Conservation (phyloP, 2,329 filamentous ascomycete genomes). For the Atkinsonella hypoxylon region DNA sequence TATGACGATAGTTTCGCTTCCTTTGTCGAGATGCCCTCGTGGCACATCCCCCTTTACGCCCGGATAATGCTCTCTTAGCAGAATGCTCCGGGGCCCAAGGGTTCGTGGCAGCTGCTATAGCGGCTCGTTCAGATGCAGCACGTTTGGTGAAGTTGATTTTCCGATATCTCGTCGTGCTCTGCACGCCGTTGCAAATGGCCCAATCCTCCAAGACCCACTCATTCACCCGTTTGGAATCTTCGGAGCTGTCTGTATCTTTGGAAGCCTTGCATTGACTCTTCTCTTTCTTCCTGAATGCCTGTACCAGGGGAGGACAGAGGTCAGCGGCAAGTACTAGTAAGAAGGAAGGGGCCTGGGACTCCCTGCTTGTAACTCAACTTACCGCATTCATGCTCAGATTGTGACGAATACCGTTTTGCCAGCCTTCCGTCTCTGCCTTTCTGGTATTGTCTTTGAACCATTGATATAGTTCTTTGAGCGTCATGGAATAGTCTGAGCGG, state of each 20-base stretch:
- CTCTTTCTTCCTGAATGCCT: constrained; percentile 32
- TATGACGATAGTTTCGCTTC: constrained; percentile 12
- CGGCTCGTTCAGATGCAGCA: constrained; percentile 6
- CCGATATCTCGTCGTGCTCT: constrained; percentile 75
- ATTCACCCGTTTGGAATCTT: constrained; percentile 49
- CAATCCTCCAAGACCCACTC: constrained; percentile 68
- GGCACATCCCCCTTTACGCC: constrained; percentile 22
- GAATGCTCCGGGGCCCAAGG: constrained; percentile 15
- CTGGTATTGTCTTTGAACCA: constrained; percentile 79
- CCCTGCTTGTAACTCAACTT: constrained; percentile 19
- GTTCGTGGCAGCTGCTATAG: constrained; percentile 6
- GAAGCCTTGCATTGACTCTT: constrained; percentile 16
- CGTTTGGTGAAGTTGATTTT: constrained; percentile 30
- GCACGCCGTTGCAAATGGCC: constrained; percentile 59
- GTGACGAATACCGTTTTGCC: constrained; percentile 93
- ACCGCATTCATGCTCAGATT: constrained; percentile 95
- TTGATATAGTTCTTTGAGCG: constrained; percentile 75
- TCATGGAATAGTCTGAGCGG: constrained; percentile 55
- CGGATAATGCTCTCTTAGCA: constrained; percentile 19
- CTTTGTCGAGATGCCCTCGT: constrained; percentile 16
- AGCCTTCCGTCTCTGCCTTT: constrained; percentile 68
- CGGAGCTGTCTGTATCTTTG: background rate
- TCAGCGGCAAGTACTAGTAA: constrained; percentile 3
- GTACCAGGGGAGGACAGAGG: background rate
- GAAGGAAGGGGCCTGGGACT: background rate